A percentile compares a stretch with the other conserved stretches of the same genome.
These are phyloP conservation scores for Prinsepia uniflora DNA, from an alignment of 306 rosid species.

Conservation along the genomic window DNA sequence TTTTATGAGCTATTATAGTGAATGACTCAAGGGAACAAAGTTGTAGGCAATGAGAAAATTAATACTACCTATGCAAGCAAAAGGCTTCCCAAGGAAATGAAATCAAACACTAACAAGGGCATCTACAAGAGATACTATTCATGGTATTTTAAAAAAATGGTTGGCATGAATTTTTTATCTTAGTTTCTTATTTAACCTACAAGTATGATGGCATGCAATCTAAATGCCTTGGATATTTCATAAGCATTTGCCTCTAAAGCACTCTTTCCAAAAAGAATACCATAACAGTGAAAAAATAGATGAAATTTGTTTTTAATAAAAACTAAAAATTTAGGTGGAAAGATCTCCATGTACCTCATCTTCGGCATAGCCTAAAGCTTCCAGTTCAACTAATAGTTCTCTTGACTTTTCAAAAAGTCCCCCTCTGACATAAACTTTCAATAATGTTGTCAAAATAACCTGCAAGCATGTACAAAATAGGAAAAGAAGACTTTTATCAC, in stretches of 20 bases:
- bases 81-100: not conserved
- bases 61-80: not conserved
- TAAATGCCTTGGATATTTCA: not conserved
- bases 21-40: not conserved
- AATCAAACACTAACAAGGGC: not conserved
- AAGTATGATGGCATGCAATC: not conserved
- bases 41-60: not conserved
- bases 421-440: conserved; percentile 90
- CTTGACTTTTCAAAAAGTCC: conserved; percentile 83
- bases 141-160: not conserved
- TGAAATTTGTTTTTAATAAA: not conserved
- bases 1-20: not conserved
- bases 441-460: conserved; percentile 84
- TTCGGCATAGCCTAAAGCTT: conserved; percentile 72
- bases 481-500: conserved; percentile 6
- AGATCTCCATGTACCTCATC: conserved; percentile 59
- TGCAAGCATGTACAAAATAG: conserved; percentile 33
- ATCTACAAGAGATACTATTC: not conserved
- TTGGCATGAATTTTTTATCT: not conserved
- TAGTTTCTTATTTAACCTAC: not conserved
- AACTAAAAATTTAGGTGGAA: not conserved
- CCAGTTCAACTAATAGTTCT: conserved; percentile 60
- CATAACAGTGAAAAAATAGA: conserved; percentile 16
- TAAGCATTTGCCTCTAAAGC: not conserved
- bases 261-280: conserved; percentile 9